phyloP scores from a whole-genome alignment of 164 flowering plant species.

The Berberis thunbergii region DNA sequence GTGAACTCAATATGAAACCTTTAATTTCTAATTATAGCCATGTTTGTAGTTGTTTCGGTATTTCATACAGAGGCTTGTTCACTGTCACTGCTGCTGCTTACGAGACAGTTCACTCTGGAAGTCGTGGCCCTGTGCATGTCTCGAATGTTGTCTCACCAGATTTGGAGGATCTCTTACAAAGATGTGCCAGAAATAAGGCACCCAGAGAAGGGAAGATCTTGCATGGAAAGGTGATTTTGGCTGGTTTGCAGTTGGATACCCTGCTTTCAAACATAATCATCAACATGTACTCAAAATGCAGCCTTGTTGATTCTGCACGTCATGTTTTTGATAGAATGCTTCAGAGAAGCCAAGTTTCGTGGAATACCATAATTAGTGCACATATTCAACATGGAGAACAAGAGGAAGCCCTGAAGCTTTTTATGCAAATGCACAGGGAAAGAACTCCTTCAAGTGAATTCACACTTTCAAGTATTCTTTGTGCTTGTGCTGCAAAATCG shows the following conservation, averaged over 20 bases:
- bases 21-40: slow-evolving; percentile 3
- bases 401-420: slow-evolving; percentile 41
- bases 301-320: slow-evolving; percentile 40
- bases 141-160: background rate
- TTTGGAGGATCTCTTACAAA: slow-evolving; percentile 38
- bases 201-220: slow-evolving; percentile 40
- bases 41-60: background rate
- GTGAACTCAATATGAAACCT: slow-evolving; percentile 4
- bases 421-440: slow-evolving; percentile 48
- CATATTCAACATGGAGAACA: slow-evolving; percentile 37
- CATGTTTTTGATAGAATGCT: slow-evolving; percentile 63
- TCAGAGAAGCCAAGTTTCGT: slow-evolving; percentile 54
- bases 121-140: background rate
- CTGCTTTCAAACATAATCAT: slow-evolving; percentile 62
- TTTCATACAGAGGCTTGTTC: slow-evolving; percentile 8
- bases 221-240: slow-evolving; percentile 38
- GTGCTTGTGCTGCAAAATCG: slow-evolving; percentile 62
- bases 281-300: slow-evolving; percentile 69
- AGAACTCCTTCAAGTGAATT: slow-evolving; percentile 44
- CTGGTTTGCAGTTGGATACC: slow-evolving; percentile 32
- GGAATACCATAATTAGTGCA: slow-evolving; percentile 73
- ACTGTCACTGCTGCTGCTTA: background rate
- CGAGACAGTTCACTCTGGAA: background rate
- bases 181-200: slow-evolving; percentile 38
- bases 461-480: slow-evolving; percentile 65